Evolutionary conservation across 2,329 filamentous ascomycete species (phyloP), one percentile per base, ranked within the genome.

Genomic region (Bretziella fagacearum): DNA sequence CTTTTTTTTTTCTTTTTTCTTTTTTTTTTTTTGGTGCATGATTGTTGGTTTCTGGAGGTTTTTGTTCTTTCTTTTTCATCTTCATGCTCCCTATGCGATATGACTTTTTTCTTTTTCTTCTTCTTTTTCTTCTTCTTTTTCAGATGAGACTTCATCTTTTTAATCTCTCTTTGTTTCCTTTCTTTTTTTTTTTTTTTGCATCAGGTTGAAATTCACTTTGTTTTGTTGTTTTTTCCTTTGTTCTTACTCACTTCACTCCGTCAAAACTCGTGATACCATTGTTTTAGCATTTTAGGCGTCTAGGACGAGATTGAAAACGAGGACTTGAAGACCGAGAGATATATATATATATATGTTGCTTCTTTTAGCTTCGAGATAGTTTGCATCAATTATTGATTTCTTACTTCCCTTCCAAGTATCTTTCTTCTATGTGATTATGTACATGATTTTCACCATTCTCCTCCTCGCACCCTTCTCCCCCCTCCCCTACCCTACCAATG

Each of bases 401-500:
- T 22, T 23, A 18, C 25, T 33, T 29, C n/a, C 35, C 17, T 27
- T 17, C 44, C 23, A 26, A 20, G 30, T 36, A n/a, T 26, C 36
- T 35, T n/a, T 23, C 13, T 15, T 26, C 32, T 30, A 36, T 26
- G 18, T 36, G n/a, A 17, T 32, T 11, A 33, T 32, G 11, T 13
- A 18, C 29, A 17, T 32, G n/a, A 8, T 32, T 18, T 27, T 42
- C 18, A 29, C 26, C 15, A 11, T 20, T 5, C 2, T 26, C n/a
- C 18, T 44, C 22, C 13, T 40, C n/a, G n/a, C n/a, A n/a, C n/a
- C n/a, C n/a, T n/a, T n/a, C n/a, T n/a, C n/a, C n/a, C n/a, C n/a
- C n/a, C n/a, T n/a, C n/a, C n/a, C n/a, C n/a, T n/a, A n/a, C 15
- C 7, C 32, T 48, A 86, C 80, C 81, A 85, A 60, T 85, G 81